Percentiles rank a stretch among this genome's conserved stretches.
phyloP scores from a whole-genome alignment of 148 eudicot genomes.

The Rhododendron henanense region DNA sequence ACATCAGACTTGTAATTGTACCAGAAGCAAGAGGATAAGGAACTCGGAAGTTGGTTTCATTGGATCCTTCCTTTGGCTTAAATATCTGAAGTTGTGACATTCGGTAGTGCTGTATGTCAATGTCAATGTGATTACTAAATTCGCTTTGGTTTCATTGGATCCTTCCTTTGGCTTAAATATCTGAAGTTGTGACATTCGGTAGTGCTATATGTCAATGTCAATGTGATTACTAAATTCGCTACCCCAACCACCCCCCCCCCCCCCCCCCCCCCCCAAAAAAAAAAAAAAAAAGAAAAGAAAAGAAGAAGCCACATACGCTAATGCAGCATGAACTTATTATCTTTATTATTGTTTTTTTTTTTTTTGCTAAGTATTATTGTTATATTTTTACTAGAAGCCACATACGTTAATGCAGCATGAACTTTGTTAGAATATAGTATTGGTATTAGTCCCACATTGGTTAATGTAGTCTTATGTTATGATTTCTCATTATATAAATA shows the following conservation, averaged over 20 bases:
- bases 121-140: neutral
- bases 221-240: neutral
- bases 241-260: too few species aligned
- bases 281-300: too few species aligned
- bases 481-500: too few species aligned
- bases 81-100: neutral
- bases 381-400: too few species aligned
- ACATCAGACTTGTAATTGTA: neutral
- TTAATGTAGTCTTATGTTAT: too few species aligned
- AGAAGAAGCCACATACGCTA: too few species aligned
- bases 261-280: too few species aligned
- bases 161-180: neutral
- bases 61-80: neutral
- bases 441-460: too few species aligned
- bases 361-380: neutral
- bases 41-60: neutral
- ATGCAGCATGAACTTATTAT: neutral
- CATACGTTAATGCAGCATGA: too few species aligned
- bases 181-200: neutral
- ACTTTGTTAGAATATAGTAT: too few species aligned
- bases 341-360: neutral
- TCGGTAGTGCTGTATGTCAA: neutral
- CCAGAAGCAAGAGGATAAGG: neutral
- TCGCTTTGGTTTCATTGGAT: neutral
- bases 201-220: neutral